Evolutionary conservation across 169 alveolate genomes (phyloP), one percentile per base, ranked within the genome.

Genomic region (Perkinsus olseni): DNA sequence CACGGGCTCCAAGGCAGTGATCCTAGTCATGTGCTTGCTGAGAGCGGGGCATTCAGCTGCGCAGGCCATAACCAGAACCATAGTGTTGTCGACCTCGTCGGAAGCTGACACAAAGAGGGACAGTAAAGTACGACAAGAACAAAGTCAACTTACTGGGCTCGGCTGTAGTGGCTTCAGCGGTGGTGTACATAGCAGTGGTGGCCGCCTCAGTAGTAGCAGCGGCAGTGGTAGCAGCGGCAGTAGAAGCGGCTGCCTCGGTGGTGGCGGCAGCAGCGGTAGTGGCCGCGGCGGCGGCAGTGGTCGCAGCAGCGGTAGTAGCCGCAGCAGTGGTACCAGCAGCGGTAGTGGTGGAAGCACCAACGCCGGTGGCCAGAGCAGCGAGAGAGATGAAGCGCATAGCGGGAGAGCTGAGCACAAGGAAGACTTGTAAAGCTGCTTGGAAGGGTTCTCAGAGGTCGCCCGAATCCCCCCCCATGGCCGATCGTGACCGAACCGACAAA

Each of bases 161-260:
- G 50, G 94, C 51, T 28, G 93, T 62, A 38, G 94, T 20, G n/a
- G 93, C 37, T 39, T 28, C 38, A 36, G 91, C 91, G 28, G 91
- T 34, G 38, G 31, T 39, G 92, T 21, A 39, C 37, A 74, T 31
- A 8, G 94, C 38, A 74, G 39, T 74, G 91, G 39, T 36, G 39
- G 91, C 91, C 24, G 38, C 91, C 24, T 6, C 92, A 4, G 92
- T 91, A 28, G 51, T 38, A 8, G 40, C 51, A 24, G 48, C 92
- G 31, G 51, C 8, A 11, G 94, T 93, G n/a, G 37, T 91, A 20
- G 92, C 94, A 37, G 82, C 74, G 24, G 94, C 39, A 31, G 92
- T 74, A n/a, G 94, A n/a, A 38, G 38, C 38, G 17, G 48, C n/a
- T 91, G 38, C 62, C 20, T 94, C 92, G 36, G 38, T 0, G 28